Evolutionary conservation across 2,329 filamentous ascomycete species (phyloP).

Genomic region (Sarocladium oryzae): DNA sequence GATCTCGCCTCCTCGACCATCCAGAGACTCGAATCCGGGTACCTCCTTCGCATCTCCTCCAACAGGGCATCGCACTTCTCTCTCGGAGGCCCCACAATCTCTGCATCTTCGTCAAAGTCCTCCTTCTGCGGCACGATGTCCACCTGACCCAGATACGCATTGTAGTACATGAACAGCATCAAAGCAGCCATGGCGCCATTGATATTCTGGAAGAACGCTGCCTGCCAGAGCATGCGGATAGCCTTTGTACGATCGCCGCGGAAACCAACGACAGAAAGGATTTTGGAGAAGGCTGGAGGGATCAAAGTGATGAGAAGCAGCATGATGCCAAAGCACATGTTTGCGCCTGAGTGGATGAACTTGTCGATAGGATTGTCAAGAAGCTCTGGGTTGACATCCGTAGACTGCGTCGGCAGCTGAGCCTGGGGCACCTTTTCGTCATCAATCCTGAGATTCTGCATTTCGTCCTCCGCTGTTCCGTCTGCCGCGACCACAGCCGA

Average conservation of each 20-base stretch:
- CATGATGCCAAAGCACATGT: slow-evolving; percentile 83
- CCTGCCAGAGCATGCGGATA: slow-evolving; percentile 82
- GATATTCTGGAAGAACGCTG: slow-evolving; percentile 77
- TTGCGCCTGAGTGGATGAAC: slow-evolving; percentile 84
- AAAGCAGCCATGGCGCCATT: slow-evolving; percentile 88
- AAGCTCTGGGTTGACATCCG: slow-evolving; percentile 51
- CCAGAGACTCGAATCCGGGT: slow-evolving; percentile 82
- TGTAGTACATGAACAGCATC: slow-evolving; percentile 79
- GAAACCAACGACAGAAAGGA: slow-evolving; percentile 87
- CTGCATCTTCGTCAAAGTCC: slow-evolving; percentile 47
- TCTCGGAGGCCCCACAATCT: slow-evolving; percentile 65
- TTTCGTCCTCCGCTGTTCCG: neutral
- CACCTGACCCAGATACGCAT: slow-evolving; percentile 75
- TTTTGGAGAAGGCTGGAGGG: slow-evolving; percentile 79
- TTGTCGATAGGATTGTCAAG: slow-evolving; percentile 73
- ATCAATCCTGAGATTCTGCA: slow-evolving; percentile 13
- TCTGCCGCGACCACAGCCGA: neutral
- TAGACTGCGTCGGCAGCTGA: slow-evolving; percentile 25
- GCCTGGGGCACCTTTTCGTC: slow-evolving; percentile 15
- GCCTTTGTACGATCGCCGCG: slow-evolving; percentile 79
- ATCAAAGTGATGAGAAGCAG: slow-evolving; percentile 87
- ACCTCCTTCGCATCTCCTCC: slow-evolving; percentile 65
- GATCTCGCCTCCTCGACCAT: slow-evolving; percentile 80
- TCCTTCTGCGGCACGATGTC: slow-evolving; percentile 69
- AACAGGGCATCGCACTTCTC: slow-evolving; percentile 63